Conservation (phyloP, 2,329 filamentous ascomycete species). For the Pseudocercospora fijiensis region DNA sequence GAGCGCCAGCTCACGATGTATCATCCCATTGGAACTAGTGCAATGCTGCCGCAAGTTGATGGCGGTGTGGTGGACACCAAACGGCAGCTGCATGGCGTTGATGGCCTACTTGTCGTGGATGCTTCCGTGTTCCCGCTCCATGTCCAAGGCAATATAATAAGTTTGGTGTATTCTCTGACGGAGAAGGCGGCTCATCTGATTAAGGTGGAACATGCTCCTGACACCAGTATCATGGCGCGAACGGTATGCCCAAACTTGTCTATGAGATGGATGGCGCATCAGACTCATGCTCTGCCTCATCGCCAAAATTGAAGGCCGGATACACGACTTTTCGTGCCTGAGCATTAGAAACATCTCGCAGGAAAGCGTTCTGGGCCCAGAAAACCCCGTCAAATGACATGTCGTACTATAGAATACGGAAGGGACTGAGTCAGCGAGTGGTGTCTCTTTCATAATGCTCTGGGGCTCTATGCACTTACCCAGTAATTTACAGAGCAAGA, state of each 20-base stretch:
- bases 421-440: background rate
- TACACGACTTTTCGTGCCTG: constrained; percentile 26
- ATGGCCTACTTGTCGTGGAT: constrained; percentile 27
- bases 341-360: constrained; percentile 31
- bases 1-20: constrained; percentile 16
- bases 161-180: constrained; percentile 26
- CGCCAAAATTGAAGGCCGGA: constrained; percentile 20
- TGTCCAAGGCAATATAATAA: constrained; percentile 23
- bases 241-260: background rate
- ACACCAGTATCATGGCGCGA: background rate
- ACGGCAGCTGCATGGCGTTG: constrained; percentile 23
- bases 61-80: constrained; percentile 28
- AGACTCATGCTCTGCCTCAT: background rate
- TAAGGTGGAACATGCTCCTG: constrained; percentile 1
- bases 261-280: background rate
- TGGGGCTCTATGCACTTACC: background rate
- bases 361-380: constrained; percentile 61
- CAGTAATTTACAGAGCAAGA: constrained; percentile 79
- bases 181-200: constrained; percentile 25
- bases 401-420: constrained; percentile 56
- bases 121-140: constrained; percentile 26
- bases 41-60: constrained; percentile 20
- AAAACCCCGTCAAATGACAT: constrained; percentile 72
- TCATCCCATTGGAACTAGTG: constrained; percentile 15
- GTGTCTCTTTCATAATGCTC: background rate